These are phyloP conservation scores for Ogataea ganodermae DNA, from an alignment of 805 yeast genomes.

Conservation along the genomic window DNA sequence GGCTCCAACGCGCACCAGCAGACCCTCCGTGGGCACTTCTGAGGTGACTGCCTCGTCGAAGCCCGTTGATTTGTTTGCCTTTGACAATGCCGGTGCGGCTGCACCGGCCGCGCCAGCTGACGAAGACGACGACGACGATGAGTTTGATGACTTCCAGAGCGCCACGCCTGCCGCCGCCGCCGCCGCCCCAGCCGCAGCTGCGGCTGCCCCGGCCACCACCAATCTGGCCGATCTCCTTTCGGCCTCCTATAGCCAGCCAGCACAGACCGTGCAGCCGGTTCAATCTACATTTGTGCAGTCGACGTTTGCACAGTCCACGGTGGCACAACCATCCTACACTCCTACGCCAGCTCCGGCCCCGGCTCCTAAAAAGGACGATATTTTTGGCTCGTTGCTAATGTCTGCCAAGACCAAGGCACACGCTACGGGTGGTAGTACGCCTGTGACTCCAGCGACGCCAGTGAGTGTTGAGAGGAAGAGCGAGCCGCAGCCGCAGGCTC, in stretches of 20 bases:
- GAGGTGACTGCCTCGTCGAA: conserved; percentile 45
- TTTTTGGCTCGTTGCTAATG: conserved; percentile 70
- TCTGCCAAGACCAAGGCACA: conserved; percentile 57
- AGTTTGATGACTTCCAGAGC: conserved; percentile 77
- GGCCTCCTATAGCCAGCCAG: conserved; percentile 28
- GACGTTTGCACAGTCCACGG: conserved; percentile 17
- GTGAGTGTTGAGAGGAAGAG: not conserved
- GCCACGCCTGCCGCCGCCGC: conserved; percentile 49
- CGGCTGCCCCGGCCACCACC: conserved; percentile 22
- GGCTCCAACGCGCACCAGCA: conserved; percentile 22
- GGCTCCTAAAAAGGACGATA: conserved; percentile 53
- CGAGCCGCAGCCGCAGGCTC: too few species aligned
- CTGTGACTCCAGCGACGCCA: conserved; percentile 19
- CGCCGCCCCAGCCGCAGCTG: conserved; percentile 20
- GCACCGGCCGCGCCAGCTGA: conserved; percentile 1
- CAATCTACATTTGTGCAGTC: conserved; percentile 19
- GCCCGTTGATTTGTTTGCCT: conserved; percentile 52
- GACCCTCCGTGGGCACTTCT: conserved; percentile 38
- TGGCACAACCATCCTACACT: too few species aligned
- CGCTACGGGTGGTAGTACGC: conserved; percentile 15
- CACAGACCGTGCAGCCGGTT: conserved; percentile 7
- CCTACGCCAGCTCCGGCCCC: conserved; percentile 34
- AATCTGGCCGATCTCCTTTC: conserved; percentile 37
- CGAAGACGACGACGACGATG: conserved; percentile 52
- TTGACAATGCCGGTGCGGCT: conserved; percentile 36